These are phyloP conservation scores for Pholiota conissans DNA, from an alignment of 768 basidiomycete genomes.

Conservation along the genomic window DNA sequence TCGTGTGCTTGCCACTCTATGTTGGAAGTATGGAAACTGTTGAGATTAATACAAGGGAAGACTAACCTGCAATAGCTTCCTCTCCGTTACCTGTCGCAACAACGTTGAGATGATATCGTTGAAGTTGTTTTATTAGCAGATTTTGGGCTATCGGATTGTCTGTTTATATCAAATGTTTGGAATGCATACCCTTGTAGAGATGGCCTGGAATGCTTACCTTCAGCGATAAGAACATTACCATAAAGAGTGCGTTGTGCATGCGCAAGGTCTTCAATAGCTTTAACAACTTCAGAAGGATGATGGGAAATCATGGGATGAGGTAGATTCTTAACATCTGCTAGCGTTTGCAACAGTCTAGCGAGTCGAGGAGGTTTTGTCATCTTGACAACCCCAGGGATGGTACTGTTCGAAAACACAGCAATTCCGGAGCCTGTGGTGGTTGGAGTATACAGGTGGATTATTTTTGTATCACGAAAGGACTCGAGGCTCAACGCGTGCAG, in stretches of 20 bases:
- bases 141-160: constrained; percentile 74
- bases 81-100: constrained; percentile 65
- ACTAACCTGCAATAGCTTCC: constrained; percentile 59
- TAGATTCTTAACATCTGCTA: constrained; percentile 60
- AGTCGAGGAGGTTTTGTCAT: constrained; percentile 74
- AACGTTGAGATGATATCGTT: constrained; percentile 60
- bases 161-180: constrained; percentile 23
- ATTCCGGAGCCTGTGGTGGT: constrained; percentile 59
- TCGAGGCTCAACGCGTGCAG: constrained; percentile 39
- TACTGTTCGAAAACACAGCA: constrained; percentile 48
- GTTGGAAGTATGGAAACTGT: constrained; percentile 1
- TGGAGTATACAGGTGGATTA: constrained; percentile 74
- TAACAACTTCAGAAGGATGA: constrained; percentile 35
- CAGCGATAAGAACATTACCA: constrained; percentile 71
- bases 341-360: constrained; percentile 56
- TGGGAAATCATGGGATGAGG: constrained; percentile 41
- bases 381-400: constrained; percentile 56
- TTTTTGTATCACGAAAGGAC: constrained; percentile 53
- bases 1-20: constrained; percentile 69
- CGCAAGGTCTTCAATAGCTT: constrained; percentile 46
- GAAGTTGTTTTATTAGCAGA: constrained; percentile 65
- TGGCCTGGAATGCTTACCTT: constrained; percentile 46
- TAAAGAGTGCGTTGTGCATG: constrained; percentile 54
- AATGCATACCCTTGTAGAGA: no score
- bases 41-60: not conserved